phyloP scores from a whole-genome alignment of 768 basidiomycete genomes.

The Naganishia vaughanmartiniae region DNA sequence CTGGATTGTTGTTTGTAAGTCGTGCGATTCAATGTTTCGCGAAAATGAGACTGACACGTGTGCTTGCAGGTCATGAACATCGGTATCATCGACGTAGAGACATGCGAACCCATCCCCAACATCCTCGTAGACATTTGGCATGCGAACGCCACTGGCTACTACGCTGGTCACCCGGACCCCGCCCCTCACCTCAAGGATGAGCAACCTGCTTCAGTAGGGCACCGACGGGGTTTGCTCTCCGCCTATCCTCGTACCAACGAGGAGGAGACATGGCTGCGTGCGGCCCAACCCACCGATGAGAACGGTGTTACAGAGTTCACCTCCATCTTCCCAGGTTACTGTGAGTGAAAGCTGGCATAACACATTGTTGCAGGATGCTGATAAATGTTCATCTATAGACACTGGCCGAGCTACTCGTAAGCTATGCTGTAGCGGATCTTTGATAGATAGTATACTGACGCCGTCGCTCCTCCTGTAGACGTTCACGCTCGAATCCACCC shows the following conservation, averaged over 20 bases:
- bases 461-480: slow-evolving; percentile 1
- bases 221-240: slow-evolving; percentile 45
- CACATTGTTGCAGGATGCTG: background rate
- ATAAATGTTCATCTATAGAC: background rate
- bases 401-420: slow-evolving; percentile 33
- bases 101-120: slow-evolving; percentile 45
- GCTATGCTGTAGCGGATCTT: background rate
- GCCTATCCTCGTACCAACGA: slow-evolving; percentile 47
- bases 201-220: slow-evolving; percentile 39
- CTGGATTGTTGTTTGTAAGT: slow-evolving; percentile 44
- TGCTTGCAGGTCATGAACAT: slow-evolving; percentile 46
- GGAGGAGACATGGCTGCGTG: slow-evolving; percentile 49
- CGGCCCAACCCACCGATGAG: slow-evolving; percentile 49
- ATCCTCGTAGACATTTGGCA: slow-evolving; percentile 49
- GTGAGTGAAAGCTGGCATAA: slow-evolving; percentile 5
- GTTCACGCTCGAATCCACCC: slow-evolving; percentile 32
- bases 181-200: slow-evolving; percentile 40
- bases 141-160: slow-evolving; percentile 41
- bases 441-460: background rate
- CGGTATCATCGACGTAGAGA: slow-evolving; percentile 50
- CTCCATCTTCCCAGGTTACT: slow-evolving; percentile 36
- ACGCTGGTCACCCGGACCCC: slow-evolving; percentile 48
- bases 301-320: slow-evolving; percentile 49
- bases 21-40: background rate
- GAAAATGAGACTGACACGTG: background rate